Base-by-base conservation (phyloP, 495 filamentous ascomycete genomes). In the Delitschia confertaspora region DNA sequence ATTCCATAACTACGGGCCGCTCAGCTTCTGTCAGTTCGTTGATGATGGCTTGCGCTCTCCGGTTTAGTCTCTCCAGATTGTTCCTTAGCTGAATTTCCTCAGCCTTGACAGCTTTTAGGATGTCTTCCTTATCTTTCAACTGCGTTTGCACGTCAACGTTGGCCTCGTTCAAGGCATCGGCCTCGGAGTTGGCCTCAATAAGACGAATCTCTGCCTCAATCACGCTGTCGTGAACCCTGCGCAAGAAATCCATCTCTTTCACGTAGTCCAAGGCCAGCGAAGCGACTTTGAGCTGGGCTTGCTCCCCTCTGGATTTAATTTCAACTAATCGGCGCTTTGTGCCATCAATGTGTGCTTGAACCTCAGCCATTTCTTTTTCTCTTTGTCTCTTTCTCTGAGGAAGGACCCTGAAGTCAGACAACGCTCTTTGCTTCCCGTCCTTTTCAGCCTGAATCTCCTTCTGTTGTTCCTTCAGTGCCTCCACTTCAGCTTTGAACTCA, bases 101-200 rank as follows among this genome's bases (percentile, higher is more conserved):
- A 29, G 60, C 47, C 16, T 73, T 49, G 46, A 73, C 66, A 3
- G 39, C 24, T 16, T 55, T 25, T n/a, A n/a, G n/a, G n/a, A n/a
- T n/a, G n/a, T n/a, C n/a, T n/a, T n/a, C n/a, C 42, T 70, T 71
- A 5, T 60, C 62, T 6, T 76, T 66, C 0, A 88, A 62, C 35
- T 65, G 64, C 38, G 68, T 58, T 24, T 62, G 66, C 33, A 84
- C 75, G 11, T 78, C 70, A 2, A 52, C 37, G 50, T 86, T 85
- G 24, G 76, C 80, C 11, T 63, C 63, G 52, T 71, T 71, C 5
- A 94, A 65, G 9, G 65, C 67, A 38, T 78, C 73, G 4, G 82
- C 59, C 49, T 95, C 91, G 0, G 88, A 95, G 6, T 66, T 59
- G 0, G 86, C 88, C 65, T 98, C 93, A 22, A 88, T 68, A 5